Conservation (phyloP, 805 yeast genomes). For the Metschnikowia similis region DNA sequence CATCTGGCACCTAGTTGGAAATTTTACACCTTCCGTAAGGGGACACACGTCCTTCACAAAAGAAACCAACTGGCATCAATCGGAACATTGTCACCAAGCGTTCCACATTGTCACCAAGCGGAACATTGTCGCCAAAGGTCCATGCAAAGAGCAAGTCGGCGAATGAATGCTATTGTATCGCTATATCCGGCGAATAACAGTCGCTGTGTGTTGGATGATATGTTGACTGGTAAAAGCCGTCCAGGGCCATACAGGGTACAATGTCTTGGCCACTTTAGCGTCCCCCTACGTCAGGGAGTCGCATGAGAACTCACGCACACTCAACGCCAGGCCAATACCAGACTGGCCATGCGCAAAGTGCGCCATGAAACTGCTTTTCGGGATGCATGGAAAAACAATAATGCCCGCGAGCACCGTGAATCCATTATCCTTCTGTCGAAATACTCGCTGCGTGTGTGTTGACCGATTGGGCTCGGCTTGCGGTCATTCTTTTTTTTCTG, state of each 20-base stretch:
- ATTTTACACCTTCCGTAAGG: not conserved
- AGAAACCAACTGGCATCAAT: not conserved
- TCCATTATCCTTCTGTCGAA: not conserved
- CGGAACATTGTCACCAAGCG: not conserved
- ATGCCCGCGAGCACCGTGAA: not conserved
- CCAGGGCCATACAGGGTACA: not conserved
- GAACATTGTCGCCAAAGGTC: not conserved
- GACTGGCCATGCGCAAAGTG: not conserved
- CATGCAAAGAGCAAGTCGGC: not conserved
- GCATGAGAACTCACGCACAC: not conserved
- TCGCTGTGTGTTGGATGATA: not conserved
- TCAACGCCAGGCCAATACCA: not conserved
- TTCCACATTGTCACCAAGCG: not conserved
- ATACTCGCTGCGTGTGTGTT: not conserved
- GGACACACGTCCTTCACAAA: not conserved
- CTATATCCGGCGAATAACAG: not conserved
- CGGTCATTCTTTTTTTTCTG: not conserved
- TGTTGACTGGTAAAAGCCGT: not conserved
- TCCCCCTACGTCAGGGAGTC: not conserved
- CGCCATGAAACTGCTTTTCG: not conserved
- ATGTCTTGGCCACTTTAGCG: not conserved
- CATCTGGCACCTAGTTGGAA: not conserved
- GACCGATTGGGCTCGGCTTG: not conserved
- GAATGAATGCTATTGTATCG: not conserved
- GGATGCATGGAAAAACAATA: not conserved